These are phyloP conservation scores for Mycena amicta DNA, from an alignment of 768 basidiomycete genomes.

Conservation along the genomic window DNA sequence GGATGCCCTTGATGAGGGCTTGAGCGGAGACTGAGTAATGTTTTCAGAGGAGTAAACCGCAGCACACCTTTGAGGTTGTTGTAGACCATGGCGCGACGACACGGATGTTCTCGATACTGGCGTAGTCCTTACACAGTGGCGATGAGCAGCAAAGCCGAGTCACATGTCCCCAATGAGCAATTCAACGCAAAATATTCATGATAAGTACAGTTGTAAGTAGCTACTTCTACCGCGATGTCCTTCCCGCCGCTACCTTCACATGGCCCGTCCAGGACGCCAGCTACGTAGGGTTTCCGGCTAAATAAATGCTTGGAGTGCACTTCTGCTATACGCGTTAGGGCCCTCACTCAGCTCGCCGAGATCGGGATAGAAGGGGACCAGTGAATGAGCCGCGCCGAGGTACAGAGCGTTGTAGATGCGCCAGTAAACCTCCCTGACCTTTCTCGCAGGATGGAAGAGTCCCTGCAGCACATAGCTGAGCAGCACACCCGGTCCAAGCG, in stretches of 20 bases:
- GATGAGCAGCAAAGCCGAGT: not conserved
- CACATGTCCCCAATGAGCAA: not conserved
- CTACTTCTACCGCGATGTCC: too few species aligned
- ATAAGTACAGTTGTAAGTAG: slow-evolving; percentile 13
- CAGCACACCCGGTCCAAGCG: slow-evolving; percentile 90
- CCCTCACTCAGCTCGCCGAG: slow-evolving; percentile 89
- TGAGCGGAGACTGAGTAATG: slow-evolving; percentile 26
- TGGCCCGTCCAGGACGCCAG: not conserved
- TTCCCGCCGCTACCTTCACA: too few species aligned
- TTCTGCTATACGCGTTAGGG: slow-evolving; percentile 85
- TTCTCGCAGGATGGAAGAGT: slow-evolving; percentile 94
- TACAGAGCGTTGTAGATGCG: slow-evolving; percentile 93
- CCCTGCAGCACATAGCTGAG: slow-evolving; percentile 93
- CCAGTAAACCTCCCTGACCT: slow-evolving; percentile 99
- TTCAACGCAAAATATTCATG: not conserved
- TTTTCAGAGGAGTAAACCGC: not conserved
- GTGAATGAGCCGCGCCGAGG: slow-evolving; percentile 84
- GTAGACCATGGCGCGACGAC: slow-evolving; percentile 59
- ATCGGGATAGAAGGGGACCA: slow-evolving; percentile 96
- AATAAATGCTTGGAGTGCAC: slow-evolving; percentile 83
- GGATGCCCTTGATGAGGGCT: slow-evolving; percentile 98
- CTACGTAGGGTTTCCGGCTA: slow-evolving; percentile 30
- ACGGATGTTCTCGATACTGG: not conserved
- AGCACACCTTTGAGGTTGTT: slow-evolving; percentile 80
- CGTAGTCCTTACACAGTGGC: not conserved